Evolutionary conservation across 1,284 basidiomycete genomes (phyloP).

Genomic region (Ganoderma boninense): DNA sequence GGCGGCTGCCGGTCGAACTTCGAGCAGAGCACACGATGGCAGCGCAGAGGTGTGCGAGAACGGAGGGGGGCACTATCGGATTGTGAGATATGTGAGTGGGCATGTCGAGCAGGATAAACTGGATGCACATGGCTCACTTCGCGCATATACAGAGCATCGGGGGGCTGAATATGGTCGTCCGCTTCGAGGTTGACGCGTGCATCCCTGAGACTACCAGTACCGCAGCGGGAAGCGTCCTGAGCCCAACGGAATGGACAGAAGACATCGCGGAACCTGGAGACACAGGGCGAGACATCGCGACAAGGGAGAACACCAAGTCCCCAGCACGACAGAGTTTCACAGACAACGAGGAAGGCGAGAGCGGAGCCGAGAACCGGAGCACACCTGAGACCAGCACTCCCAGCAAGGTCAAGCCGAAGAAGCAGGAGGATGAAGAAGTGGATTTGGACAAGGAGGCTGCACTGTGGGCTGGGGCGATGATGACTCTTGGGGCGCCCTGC

Average conservation of each 20-base stretch:
- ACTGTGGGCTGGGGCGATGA: not conserved
- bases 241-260: not conserved
- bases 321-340: slow-evolving; percentile 14
- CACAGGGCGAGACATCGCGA: not conserved
- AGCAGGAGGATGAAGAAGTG: not conserved
- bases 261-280: not conserved
- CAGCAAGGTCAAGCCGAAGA: not conserved
- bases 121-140: not conserved
- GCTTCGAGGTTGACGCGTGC: slow-evolving; percentile 45
- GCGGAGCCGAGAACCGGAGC: not conserved
- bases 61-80: slow-evolving; percentile 19
- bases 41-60: slow-evolving; percentile 16
- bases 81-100: slow-evolving; percentile 27
- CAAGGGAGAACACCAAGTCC: not conserved
- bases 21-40: slow-evolving; percentile 6
- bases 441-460: not conserved
- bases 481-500: not conserved
- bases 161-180: slow-evolving; percentile 42
- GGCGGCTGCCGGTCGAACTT: slow-evolving; percentile 24
- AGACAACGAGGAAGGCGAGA: not conserved
- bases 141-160: slow-evolving; percentile 35
- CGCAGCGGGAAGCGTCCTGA: not conserved
- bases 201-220: slow-evolving; percentile 10
- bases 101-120: no score
- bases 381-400: not conserved